Evolutionary conservation across 441 rosid genomes (phyloP), one percentile per base, ranked within the genome.

Genomic region (Gossypium lobatum): DNA sequence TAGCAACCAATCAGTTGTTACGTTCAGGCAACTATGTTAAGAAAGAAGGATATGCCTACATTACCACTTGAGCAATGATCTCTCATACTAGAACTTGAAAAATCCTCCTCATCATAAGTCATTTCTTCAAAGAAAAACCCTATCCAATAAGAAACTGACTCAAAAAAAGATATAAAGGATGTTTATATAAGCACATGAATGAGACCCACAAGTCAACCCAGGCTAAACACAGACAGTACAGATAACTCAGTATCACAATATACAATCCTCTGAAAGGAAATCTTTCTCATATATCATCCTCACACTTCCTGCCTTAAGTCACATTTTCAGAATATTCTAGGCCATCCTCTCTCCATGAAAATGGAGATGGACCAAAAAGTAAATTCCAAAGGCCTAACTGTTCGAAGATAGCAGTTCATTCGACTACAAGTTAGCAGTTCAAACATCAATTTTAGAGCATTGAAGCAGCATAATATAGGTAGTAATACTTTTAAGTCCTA

Each of bases 401-500:
- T 26, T 50, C 0, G 0, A 67, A n/a, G 21, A 67, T 67, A n/a
- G 58, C 39, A 46, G 58, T 66, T 46, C 71, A 46, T 66, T 23
- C 10, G 48, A 48, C 58, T 46, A 20, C 58, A 14, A 48, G 20
- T 46, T 25, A 48, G 58, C 0, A 6, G 21, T 16, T 25, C 20
- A 67, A 64, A 25, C 39, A 25, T 48, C 71, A 67, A 48, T 67
- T 48, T 45, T 52, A 45, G 71, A 46, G 57, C 37, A 66, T 66
- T 23, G 39, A 67, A 48, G 21, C 14, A 67, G 42, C 42, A n/a
- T 16, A 53, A 25, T 45, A 46, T 21, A 21, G 34, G 54, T 66
- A 46, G 21, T 21, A 46, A 21, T 13, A 50, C 16, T 26, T 68
- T 58, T 9, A 68, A 52, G 37, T 21, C 26, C 58, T 20, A 48